Evolutionary conservation across 2,329 filamentous ascomycete genomes (phyloP).

Genomic region (Aspergillus sojae): DNA sequence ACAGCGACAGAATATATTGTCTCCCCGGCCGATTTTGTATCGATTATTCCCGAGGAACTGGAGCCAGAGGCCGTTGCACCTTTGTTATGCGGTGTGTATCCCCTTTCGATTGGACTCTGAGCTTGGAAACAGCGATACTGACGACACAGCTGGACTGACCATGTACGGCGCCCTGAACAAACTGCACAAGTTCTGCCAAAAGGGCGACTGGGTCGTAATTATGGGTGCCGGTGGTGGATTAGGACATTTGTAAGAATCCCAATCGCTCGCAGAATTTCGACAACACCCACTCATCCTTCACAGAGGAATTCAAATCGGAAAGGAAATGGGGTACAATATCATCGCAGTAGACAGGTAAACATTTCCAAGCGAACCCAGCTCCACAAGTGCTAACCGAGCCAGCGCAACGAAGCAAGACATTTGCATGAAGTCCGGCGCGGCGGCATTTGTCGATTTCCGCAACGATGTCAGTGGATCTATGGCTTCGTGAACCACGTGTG

Average conservation of each 20-base stretch:
- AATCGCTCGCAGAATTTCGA: not conserved
- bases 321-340: constrained; percentile 15
- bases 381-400: not conserved
- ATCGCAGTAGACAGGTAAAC: constrained; percentile 10
- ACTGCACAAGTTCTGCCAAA: constrained; percentile 9
- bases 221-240: constrained; percentile 19
- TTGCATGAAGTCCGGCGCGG: constrained; percentile 21
- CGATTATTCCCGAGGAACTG: constrained; percentile 10
- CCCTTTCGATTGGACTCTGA: accelerated
- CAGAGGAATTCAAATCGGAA: constrained; percentile 16
- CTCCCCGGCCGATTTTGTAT: constrained; percentile 13
- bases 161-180: constrained; percentile 20
- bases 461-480: constrained; percentile 24
- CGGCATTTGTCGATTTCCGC: constrained; percentile 23
- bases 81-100: constrained; percentile 14
- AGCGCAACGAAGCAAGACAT: constrained; percentile 22
- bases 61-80: constrained; percentile 12
- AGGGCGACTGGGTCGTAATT: constrained; percentile 16
- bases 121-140: not conserved
- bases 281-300: not conserved
- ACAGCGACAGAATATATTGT: constrained; percentile 14
- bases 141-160: constrained; percentile 10
- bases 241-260: constrained; percentile 10
- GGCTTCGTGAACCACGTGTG: not conserved
- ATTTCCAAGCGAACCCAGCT: too few species aligned